Percentiles rank a stretch among this genome's conserved stretches.
Conservation (phyloP, 768 basidiomycete genomes). For the Chalciporus chontae region DNA sequence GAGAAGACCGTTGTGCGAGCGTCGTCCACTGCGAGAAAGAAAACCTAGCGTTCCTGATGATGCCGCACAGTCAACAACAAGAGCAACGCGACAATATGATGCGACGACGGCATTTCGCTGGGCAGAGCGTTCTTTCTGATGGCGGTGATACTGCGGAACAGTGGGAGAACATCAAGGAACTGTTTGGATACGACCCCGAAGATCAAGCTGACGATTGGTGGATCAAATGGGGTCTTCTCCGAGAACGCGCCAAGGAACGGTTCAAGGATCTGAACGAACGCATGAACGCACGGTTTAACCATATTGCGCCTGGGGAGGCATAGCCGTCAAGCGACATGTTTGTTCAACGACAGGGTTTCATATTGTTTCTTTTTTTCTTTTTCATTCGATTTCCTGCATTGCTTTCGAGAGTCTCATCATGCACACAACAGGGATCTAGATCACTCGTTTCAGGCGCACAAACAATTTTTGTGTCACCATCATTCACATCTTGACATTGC, state of each 20-base stretch:
- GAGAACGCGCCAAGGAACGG: conserved; percentile 34
- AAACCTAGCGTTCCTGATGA: conserved; percentile 43
- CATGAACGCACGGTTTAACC: conserved; percentile 9
- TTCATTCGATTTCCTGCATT: background rate
- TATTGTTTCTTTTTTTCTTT: background rate
- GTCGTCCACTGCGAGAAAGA: conserved; percentile 43
- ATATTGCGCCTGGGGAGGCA: background rate
- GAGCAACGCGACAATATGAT: conserved; percentile 43
- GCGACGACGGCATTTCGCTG: conserved; percentile 39
- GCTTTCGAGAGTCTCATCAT: background rate
- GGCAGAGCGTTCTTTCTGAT: conserved; percentile 39
- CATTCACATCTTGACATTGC: background rate
- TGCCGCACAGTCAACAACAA: conserved; percentile 42
- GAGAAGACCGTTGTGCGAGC: conserved; percentile 48
- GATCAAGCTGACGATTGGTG: conserved; percentile 66
- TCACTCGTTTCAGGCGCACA: background rate
- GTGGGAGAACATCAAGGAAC: conserved; percentile 50
- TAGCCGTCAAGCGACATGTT: background rate
- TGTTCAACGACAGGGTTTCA: too few species aligned
- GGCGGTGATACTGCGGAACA: conserved; percentile 23
- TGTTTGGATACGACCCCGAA: conserved; percentile 50
- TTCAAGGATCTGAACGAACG: conserved; percentile 14
- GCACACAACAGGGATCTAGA: background rate
- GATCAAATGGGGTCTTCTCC: conserved; percentile 52
- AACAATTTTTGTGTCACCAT: background rate